phyloP scores from a whole-genome alignment of 2,329 filamentous ascomycete genomes.

The Aspergillus novoparasiticus region DNA sequence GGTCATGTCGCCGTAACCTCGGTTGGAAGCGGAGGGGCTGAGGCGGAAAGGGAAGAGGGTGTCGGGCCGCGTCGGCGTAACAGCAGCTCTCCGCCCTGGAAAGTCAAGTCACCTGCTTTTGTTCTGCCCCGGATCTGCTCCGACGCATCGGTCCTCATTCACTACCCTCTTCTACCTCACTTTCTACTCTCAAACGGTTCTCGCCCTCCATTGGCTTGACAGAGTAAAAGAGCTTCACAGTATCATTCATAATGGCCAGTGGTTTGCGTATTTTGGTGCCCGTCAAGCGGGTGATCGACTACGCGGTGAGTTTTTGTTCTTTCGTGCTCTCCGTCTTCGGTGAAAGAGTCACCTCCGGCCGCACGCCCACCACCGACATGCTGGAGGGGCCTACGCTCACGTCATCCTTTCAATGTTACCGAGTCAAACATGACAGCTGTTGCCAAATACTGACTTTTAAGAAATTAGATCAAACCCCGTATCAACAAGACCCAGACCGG shows the following conservation, averaged over 20 bases:
- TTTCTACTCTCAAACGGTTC: slow-evolving; percentile 3
- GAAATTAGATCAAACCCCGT: slow-evolving; percentile 64
- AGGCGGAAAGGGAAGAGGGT: slow-evolving; percentile 21
- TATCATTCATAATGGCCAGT: slow-evolving; percentile 44
- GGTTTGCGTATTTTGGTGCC: slow-evolving; percentile 74
- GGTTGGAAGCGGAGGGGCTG: slow-evolving; percentile 29
- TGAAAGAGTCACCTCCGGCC: slow-evolving; percentile 11
- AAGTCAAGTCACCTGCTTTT: slow-evolving; percentile 25
- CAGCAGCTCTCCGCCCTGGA: slow-evolving; percentile 29
- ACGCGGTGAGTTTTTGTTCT: slow-evolving; percentile 63
- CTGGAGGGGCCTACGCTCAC: background rate
- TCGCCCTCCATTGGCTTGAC: slow-evolving; percentile 15
- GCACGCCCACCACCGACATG: background rate
- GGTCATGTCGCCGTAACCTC: slow-evolving; percentile 29
- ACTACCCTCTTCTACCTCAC: slow-evolving; percentile 8
- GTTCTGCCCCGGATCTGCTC: slow-evolving; percentile 22
- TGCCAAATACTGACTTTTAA: background rate
- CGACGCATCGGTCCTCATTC: slow-evolving; percentile 25
- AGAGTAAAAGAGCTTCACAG: slow-evolving; percentile 3
- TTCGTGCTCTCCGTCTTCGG: slow-evolving; percentile 23
- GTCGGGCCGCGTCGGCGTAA: slow-evolving; percentile 39
- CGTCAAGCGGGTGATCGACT: slow-evolving; percentile 84
- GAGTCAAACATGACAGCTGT: background rate
- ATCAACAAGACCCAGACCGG: slow-evolving; percentile 75
- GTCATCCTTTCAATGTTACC: background rate